These are phyloP conservation scores for Vanderwaltozyma tropicalis DNA, from an alignment of 805 yeast genomes.

Conservation along the genomic window DNA sequence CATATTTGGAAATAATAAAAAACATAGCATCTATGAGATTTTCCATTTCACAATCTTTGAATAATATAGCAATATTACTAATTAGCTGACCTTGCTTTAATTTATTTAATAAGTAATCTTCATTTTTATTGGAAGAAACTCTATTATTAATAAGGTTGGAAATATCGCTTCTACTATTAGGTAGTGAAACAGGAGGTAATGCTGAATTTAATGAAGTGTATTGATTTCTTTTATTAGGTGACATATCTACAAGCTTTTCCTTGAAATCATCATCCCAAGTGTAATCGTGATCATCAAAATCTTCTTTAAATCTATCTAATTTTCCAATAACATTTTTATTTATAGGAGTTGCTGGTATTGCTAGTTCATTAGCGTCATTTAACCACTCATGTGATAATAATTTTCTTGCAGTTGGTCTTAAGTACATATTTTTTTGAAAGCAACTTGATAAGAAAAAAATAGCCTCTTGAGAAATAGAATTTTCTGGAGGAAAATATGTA, in stretches of 20 bases:
- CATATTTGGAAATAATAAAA: conserved; percentile 2
- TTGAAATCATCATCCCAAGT: conserved; percentile 24
- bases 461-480: conserved; percentile 35
- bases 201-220: background rate
- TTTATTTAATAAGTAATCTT: conserved; percentile 1
- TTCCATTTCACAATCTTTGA: conserved; percentile 6
- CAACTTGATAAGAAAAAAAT: conserved; percentile 62
- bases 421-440: conserved; percentile 56
- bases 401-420: conserved; percentile 53
- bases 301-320: conserved; percentile 19
- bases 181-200: background rate
- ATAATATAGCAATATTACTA: conserved; percentile 6
- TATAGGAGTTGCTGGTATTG: background rate
- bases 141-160: no score
- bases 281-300: conserved; percentile 11
- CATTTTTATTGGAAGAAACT: background rate
- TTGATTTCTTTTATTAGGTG: conserved; percentile 6
- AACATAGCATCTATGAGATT: conserved; percentile 11
- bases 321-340: conserved; percentile 4
- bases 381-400: conserved; percentile 53
- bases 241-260: conserved; percentile 10
- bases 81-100: conserved; percentile 2
- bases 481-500: conserved; percentile 27
- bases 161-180: no score
- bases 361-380: background rate